Percentiles rank a stretch among this genome's conserved stretches.
phyloP scores from a whole-genome alignment of 345 rosid genomes.

The Erucastrum elatum region DNA sequence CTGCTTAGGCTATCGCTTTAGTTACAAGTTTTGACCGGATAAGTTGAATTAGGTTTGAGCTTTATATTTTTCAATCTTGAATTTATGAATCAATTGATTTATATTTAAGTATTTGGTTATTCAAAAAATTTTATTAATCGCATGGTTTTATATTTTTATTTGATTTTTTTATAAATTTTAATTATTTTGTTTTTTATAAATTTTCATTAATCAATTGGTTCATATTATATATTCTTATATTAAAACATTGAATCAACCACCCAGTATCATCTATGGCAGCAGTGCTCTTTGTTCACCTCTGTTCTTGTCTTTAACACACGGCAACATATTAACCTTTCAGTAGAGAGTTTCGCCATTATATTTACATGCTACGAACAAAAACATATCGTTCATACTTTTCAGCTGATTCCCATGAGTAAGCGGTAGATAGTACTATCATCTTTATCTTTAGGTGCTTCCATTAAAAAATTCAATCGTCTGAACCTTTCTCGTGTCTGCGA shows the following conservation, averaged over 20 bases:
- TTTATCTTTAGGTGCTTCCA: neutral
- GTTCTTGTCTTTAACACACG: neutral
- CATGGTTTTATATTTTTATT: neutral
- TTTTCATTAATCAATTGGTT: neutral
- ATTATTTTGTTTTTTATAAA: too few species aligned
- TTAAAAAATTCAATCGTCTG: neutral
- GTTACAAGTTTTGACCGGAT: neutral
- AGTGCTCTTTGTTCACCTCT: neutral
- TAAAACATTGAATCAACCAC: neutral
- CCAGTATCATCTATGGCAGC: neutral
- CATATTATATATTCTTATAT: neutral
- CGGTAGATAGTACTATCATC: neutral
- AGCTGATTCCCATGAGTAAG: neutral
- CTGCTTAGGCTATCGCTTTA: neutral
- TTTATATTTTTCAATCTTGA: neutral
- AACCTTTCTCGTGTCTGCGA: neutral
- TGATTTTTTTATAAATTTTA: too few species aligned
- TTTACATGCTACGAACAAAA: neutral
- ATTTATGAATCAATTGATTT: neutral
- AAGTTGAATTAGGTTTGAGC: neutral
- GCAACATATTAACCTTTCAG: neutral
- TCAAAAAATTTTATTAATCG: neutral
- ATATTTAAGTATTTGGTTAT: neutral
- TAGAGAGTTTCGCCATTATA: neutral
- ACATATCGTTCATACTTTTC: neutral